Percentiles rank a stretch among this genome's conserved stretches.
These are phyloP conservation scores for Aureobasidium sp. DNA, from an alignment of 2,329 filamentous ascomycete species.

Conservation along the genomic window DNA sequence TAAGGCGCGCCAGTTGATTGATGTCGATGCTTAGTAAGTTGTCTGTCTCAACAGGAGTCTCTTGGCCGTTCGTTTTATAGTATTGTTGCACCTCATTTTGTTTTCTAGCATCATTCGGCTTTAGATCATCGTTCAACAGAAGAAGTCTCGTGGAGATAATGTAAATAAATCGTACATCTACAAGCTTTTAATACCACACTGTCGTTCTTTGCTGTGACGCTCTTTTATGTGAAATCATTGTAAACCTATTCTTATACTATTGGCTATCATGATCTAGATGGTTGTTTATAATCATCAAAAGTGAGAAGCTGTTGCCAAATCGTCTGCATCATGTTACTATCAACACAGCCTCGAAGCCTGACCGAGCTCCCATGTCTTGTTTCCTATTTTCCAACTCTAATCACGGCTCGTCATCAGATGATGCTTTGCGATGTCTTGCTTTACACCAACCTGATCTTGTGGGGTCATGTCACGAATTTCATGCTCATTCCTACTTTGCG, in stretches of 20 bases:
- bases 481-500: background rate
- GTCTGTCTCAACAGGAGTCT: background rate
- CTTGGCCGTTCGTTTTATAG: background rate
- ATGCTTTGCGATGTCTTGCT: background rate
- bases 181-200: background rate
- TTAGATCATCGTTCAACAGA: background rate
- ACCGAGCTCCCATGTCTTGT: background rate
- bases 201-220: no score
- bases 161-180: background rate
- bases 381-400: background rate
- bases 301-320: background rate
- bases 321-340: background rate
- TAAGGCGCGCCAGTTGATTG: slow-evolving; percentile 36
- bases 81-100: background rate
- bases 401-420: background rate
- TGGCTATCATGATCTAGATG: no score
- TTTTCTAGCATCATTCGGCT: background rate
- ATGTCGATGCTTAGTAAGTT: slow-evolving; percentile 21
- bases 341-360: background rate
- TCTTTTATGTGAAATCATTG: no score
- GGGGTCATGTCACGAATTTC: background rate
- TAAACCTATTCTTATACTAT: no score
- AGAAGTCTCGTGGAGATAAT: background rate
- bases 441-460: background rate
- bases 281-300: no score